These are phyloP conservation scores for Lunularia cruciata DNA, from an alignment of 225 moss, liverwort and hornwort genomes.

Conservation along the genomic window DNA sequence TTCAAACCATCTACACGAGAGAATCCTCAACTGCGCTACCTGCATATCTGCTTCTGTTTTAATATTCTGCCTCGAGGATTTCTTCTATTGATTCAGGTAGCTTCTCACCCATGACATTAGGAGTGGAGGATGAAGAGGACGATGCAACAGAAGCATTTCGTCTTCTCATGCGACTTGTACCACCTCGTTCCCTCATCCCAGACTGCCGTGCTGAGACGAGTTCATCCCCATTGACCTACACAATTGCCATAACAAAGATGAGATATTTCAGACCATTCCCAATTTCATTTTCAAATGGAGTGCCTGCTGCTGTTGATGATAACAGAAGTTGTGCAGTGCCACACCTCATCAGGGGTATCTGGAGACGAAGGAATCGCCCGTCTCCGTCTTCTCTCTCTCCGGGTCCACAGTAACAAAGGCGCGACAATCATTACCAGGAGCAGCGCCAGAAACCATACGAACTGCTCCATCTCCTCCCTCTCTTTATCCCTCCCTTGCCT, in stretches of 20 bases:
- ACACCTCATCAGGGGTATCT: slow-evolving; percentile 32
- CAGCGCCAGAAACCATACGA: slow-evolving; percentile 45
- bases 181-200: slow-evolving; percentile 27
- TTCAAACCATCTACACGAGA: background rate
- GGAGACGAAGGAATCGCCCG: slow-evolving; percentile 31
- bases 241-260: background rate
- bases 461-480: slow-evolving; percentile 42
- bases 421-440: slow-evolving; percentile 41
- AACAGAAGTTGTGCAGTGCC: background rate
- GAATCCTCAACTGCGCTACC: background rate
- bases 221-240: slow-evolving; percentile 27
- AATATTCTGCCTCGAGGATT: background rate
- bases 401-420: slow-evolving; percentile 44
- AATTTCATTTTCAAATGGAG: background rate
- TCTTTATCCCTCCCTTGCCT: slow-evolving; percentile 16
- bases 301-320: too few species aligned
- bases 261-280: background rate
- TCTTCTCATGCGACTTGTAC: slow-evolving; percentile 44
- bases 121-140: slow-evolving; percentile 45
- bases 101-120: slow-evolving; percentile 35
- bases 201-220: slow-evolving; percentile 17
- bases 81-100: background rate
- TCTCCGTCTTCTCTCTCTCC: slow-evolving; percentile 35
- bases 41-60: background rate
- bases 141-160: slow-evolving; percentile 29